A percentile compares a stretch with the other conserved stretches of the same genome.
Conservation (phyloP, 176 grass and related monocot species). For the Musa troglodytarum region DNA sequence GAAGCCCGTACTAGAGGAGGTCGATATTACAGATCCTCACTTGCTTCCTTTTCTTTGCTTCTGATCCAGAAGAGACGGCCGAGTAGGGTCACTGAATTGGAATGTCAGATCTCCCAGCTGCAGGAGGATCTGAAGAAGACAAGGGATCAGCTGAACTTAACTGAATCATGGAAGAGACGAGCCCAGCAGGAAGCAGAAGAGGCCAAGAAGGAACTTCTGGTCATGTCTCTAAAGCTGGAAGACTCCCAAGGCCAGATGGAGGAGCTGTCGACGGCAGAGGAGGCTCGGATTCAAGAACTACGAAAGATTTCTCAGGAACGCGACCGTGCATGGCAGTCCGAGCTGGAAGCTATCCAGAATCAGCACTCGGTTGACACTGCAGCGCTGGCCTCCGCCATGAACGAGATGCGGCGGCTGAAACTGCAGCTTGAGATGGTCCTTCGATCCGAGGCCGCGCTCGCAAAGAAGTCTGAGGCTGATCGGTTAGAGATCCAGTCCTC, state of each 20-base stretch:
- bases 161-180: slow-evolving; percentile 49
- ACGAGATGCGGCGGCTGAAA: slow-evolving; percentile 60
- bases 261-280: slow-evolving; percentile 52
- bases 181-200: slow-evolving; percentile 68
- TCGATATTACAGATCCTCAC: no score
- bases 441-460: slow-evolving; percentile 10
- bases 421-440: slow-evolving; percentile 43
- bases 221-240: slow-evolving; percentile 30
- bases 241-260: slow-evolving; percentile 45
- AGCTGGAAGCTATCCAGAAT: slow-evolving; percentile 87
- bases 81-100: slow-evolving; percentile 48
- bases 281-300: slow-evolving; percentile 59
- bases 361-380: slow-evolving; percentile 78
- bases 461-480: slow-evolving; percentile 7
- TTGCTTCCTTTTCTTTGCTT: slow-evolving; percentile 14
- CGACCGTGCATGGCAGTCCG: slow-evolving; percentile 89
- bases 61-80: slow-evolving; percentile 55
- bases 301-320: slow-evolving; percentile 85
- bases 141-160: slow-evolving; percentile 62
- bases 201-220: slow-evolving; percentile 32
- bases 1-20: no score
- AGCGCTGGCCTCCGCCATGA: slow-evolving; percentile 58
- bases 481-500: slow-evolving; percentile 21
- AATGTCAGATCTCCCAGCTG: slow-evolving; percentile 56
- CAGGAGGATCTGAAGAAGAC: slow-evolving; percentile 72